These are phyloP conservation scores for Colletotrichum camelliae DNA, from an alignment of 2,329 filamentous ascomycete genomes.

Conservation along the genomic window DNA sequence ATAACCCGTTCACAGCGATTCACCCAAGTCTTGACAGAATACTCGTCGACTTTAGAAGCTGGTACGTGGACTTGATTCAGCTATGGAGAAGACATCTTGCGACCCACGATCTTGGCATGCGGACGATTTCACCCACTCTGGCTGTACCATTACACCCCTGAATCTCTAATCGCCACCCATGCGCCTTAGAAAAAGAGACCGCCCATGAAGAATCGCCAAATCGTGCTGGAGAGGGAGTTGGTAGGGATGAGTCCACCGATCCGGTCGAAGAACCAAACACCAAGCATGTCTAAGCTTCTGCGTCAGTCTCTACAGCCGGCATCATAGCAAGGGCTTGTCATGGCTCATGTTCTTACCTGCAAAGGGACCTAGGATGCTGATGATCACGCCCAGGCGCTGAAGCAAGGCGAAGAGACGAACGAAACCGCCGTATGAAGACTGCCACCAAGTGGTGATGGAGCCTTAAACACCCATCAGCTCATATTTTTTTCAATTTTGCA, in stretches of 20 bases:
- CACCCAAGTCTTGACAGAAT: neutral
- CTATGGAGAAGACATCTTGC: neutral
- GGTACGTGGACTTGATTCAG: neutral
- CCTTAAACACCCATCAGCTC: neutral
- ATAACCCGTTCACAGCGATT: neutral
- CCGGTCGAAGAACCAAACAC: neutral
- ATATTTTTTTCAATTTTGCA: neutral
- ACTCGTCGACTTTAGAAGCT: neutral
- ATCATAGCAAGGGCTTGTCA: fast-evolving
- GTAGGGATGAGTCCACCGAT: neutral
- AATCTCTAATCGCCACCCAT: neutral
- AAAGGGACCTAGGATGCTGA: neutral
- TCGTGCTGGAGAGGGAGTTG: fast-evolving
- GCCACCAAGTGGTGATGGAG: neutral
- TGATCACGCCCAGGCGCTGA: neutral
- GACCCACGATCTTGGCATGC: neutral
- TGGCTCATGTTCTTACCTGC: neutral
- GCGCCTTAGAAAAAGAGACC: neutral
- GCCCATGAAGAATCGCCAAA: neutral
- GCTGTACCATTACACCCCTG: neutral
- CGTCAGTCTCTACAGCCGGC: fast-evolving
- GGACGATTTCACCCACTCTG: neutral
- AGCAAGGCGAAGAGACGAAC: neutral
- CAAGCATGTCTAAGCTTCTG: neutral
- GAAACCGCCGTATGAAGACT: neutral